Evolutionary conservation across 495 filamentous ascomycete genomes (phyloP).

Genomic region (Echria macrotheca): DNA sequence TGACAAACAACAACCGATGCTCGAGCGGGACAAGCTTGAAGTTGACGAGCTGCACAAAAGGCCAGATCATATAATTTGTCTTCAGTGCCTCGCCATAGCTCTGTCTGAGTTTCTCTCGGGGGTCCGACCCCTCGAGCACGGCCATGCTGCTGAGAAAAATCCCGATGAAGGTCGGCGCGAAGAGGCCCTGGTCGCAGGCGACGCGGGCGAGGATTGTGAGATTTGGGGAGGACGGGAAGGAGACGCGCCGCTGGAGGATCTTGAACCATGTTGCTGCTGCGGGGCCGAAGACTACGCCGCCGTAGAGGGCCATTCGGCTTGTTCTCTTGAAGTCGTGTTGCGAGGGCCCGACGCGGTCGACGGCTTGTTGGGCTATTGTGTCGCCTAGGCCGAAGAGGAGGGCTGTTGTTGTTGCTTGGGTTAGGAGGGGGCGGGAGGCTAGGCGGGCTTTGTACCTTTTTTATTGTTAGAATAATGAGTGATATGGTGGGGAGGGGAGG

Average conservation of each 20-base stretch:
- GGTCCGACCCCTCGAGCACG: constrained; percentile 71
- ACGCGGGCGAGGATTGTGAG: constrained; percentile 77
- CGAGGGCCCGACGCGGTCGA: constrained; percentile 71
- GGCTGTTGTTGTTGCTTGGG: constrained; percentile 79
- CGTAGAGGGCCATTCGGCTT: constrained; percentile 86
- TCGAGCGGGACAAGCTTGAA: constrained; percentile 87
- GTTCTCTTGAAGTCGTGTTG: constrained; percentile 81
- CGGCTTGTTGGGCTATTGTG: constrained; percentile 85
- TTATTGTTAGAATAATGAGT: background rate
- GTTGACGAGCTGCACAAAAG: constrained; percentile 82
- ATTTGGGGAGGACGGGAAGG: constrained; percentile 52
- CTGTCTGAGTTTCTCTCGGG: constrained; percentile 62
- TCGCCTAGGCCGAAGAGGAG: constrained; percentile 90
- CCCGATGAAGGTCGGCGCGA: constrained; percentile 75
- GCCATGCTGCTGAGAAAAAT: constrained; percentile 84
- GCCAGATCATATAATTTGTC: constrained; percentile 92
- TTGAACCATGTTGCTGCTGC: constrained; percentile 85
- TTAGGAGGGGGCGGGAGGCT: constrained; percentile 75
- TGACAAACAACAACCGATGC: constrained; percentile 81
- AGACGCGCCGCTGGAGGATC: constrained; percentile 61
- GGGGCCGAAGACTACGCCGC: constrained; percentile 88
- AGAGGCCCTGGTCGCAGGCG: constrained; percentile 75
- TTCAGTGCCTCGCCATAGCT: constrained; percentile 64
- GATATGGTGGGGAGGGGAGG: background rate
- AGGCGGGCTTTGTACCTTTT: constrained; percentile 87